Evolutionary conservation across 139 green algal genomes (phyloP).

Genomic region (Axilococcus clingmanii): DNA sequence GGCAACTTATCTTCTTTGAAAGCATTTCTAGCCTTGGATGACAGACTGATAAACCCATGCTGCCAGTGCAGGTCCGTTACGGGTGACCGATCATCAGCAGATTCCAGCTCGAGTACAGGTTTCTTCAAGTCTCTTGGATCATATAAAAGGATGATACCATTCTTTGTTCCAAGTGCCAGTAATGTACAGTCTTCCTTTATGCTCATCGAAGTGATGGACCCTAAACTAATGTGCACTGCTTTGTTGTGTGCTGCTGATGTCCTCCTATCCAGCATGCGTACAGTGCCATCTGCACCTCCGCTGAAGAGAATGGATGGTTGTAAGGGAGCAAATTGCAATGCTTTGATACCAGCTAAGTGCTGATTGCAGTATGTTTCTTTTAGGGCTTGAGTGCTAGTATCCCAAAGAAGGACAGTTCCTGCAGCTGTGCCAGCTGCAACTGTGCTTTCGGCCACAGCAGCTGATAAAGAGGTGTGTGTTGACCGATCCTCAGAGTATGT

Average conservation of each 20-base stretch:
- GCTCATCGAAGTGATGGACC: conserved; percentile 1
- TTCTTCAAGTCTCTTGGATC: conserved; percentile 7
- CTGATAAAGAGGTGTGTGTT: neutral
- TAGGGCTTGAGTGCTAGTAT: conserved; percentile 3
- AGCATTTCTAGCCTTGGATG: neutral
- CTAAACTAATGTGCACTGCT: neutral
- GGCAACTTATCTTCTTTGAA: neutral
- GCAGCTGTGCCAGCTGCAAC: conserved; percentile 4
- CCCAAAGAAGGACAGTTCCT: conserved; percentile 19
- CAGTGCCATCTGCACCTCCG: neutral
- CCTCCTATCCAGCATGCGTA: conserved; percentile 14
- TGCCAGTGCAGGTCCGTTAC: conserved; percentile 26
- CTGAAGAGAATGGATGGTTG: conserved; percentile 4
- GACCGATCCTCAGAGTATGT: conserved; percentile 1
- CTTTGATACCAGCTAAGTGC: conserved; percentile 4
- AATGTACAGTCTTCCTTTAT: conserved; percentile 14
- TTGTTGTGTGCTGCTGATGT: neutral
- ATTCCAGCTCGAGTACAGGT: conserved; percentile 3
- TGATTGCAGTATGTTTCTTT: conserved; percentile 1
- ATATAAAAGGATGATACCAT: conserved; percentile 16
- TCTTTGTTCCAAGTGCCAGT: conserved; percentile 16
- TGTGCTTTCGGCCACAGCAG: neutral
- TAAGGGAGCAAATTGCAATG: conserved; percentile 10
- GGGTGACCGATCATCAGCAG: neutral
- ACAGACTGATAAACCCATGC: conserved; percentile 10